A percentile compares a stretch with the other conserved stretches of the same genome.
Evolutionary conservation across 169 alveolate genomes (phyloP).

Genomic region (Plasmodium cynomolgi): DNA sequence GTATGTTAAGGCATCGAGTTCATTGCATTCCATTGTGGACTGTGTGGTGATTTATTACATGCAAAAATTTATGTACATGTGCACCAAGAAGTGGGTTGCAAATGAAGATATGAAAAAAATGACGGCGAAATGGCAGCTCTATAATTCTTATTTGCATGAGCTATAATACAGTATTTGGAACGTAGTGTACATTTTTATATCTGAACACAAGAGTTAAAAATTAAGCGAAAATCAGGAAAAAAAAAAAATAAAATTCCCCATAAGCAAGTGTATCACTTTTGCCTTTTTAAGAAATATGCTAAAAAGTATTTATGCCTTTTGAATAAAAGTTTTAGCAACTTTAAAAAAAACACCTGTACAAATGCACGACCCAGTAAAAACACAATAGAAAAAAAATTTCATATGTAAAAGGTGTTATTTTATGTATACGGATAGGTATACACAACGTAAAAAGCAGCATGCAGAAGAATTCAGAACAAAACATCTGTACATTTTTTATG

Average conservation of each 20-base stretch:
- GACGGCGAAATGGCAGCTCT: neutral
- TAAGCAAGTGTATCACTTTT: neutral
- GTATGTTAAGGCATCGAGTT: neutral
- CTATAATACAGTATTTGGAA: constrained; percentile 1
- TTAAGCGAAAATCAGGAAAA: neutral
- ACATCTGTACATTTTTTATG: constrained; percentile 8
- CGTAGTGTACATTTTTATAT: constrained; percentile 3
- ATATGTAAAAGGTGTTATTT: neutral
- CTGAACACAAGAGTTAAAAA: constrained; percentile 4
- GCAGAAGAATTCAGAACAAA: constrained; percentile 33
- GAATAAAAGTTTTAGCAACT: constrained; percentile 10
- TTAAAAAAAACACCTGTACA: constrained; percentile 1
- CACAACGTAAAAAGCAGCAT: neutral
- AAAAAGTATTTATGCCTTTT: constrained; percentile 5
- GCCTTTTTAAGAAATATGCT: neutral
- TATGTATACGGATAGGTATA: neutral
- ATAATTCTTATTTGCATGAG: constrained; percentile 2
- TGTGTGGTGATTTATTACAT: neutral
- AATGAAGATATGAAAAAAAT: neutral
- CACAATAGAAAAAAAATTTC: neutral
- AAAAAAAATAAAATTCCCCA: neutral
- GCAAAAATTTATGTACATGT: neutral
- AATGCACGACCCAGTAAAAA: constrained; percentile 5
- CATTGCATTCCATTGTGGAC: neutral
- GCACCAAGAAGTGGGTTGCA: constrained; percentile 5